Evolutionary conservation across 257 asterid species (phyloP).

Genomic region (Cordia subcordata): DNA sequence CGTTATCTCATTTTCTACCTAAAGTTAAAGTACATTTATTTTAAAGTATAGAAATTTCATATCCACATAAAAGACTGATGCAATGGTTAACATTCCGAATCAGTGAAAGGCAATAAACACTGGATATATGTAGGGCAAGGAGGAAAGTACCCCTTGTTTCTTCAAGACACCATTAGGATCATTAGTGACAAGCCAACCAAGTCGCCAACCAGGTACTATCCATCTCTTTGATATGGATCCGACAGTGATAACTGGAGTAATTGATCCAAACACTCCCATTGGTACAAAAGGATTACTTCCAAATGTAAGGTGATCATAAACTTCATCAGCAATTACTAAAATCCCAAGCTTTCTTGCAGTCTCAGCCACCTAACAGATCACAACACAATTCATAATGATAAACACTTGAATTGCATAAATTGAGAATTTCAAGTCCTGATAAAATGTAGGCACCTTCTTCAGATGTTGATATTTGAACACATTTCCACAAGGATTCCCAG

Average conservation of each 20-base stretch:
- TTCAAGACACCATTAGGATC: conserved; percentile 62
- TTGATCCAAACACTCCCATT: conserved; percentile 82
- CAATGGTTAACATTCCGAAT: background rate
- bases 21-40: too few relatives aligned
- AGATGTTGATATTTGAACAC: conserved; percentile 69
- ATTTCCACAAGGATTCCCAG: conserved; percentile 96
- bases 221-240: conserved; percentile 87
- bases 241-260: conserved; percentile 60
- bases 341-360: conserved; percentile 80
- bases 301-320: conserved; percentile 33
- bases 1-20: too few relatives aligned
- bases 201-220: conserved; percentile 87
- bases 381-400: background rate
- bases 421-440: background rate
- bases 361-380: conserved; percentile 55
- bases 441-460: conserved; percentile 44
- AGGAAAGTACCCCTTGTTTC: conserved; percentile 53
- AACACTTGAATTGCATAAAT: background rate
- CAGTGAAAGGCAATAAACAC: background rate
- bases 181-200: conserved; percentile 76
- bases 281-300: conserved; percentile 74
- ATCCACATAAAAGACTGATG: background rate
- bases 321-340: conserved; percentile 53
- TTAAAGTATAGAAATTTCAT: too few relatives aligned
- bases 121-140: background rate